Conservation (phyloP, 2,329 filamentous ascomycete genomes). For the Aspergillus sp. region DNA sequence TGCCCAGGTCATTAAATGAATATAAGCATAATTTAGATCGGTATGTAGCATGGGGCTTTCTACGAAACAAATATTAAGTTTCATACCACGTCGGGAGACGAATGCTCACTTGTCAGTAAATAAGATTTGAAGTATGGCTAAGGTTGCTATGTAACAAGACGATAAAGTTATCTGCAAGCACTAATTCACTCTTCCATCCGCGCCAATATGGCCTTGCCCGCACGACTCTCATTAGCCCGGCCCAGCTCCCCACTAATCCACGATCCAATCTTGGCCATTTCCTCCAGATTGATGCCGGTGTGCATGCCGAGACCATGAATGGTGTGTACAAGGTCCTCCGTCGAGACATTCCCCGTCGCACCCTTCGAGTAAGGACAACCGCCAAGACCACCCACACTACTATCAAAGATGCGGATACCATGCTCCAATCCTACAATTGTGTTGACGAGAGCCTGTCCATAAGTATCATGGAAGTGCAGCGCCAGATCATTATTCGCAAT, state of each 20-base stretch:
- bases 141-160: background rate
- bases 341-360: slow-evolving; percentile 66
- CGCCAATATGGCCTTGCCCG: slow-evolving; percentile 54
- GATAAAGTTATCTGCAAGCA: background rate
- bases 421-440: slow-evolving; percentile 63
- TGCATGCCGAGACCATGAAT: slow-evolving; percentile 62
- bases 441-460: slow-evolving; percentile 65
- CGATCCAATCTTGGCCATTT: slow-evolving; percentile 56
- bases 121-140: background rate
- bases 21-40: too few species aligned
- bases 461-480: slow-evolving; percentile 68
- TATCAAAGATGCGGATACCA: slow-evolving; percentile 64
- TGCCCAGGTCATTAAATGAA: too few species aligned
- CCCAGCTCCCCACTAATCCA: slow-evolving; percentile 60
- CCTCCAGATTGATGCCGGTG: slow-evolving; percentile 59
- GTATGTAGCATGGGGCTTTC: too few species aligned
- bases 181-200: slow-evolving; percentile 22
- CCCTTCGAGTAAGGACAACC: slow-evolving; percentile 67
- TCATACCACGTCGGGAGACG: too few species aligned
- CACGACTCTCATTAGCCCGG: slow-evolving; percentile 54
- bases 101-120: background rate
- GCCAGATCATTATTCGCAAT: slow-evolving; percentile 62
- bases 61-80: too few species aligned
- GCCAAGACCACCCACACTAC: slow-evolving; percentile 63
- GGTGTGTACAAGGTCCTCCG: slow-evolving; percentile 63